Evolutionary conservation across 441 rosid genomes (phyloP).

Genomic region (Flueggea neowawraea): DNA sequence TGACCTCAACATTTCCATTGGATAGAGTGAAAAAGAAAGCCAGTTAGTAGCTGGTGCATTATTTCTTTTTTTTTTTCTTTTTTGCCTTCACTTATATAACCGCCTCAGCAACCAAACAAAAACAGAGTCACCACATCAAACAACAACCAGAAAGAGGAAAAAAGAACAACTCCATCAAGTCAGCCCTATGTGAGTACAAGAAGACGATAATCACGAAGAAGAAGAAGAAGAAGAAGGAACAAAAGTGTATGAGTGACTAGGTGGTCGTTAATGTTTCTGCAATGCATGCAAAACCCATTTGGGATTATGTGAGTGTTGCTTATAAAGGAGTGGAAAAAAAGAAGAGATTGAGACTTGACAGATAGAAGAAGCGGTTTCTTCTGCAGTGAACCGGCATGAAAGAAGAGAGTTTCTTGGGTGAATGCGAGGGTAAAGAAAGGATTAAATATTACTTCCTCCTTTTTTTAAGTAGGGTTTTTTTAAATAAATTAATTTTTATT

Average conservation of each 20-base stretch:
- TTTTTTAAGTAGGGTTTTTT: no score
- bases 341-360: neutral
- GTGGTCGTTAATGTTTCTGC: neutral
- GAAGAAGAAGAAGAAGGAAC: no score
- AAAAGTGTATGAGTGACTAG: neutral
- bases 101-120: neutral
- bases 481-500: no score
- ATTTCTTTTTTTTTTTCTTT: constrained; percentile 5
- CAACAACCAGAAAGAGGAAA: no score
- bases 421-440: neutral
- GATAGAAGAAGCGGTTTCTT: neutral
- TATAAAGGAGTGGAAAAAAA: no score
- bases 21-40: constrained; percentile 91
- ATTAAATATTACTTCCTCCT: no score
- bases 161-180: no score
- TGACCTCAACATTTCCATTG: constrained; percentile 92
- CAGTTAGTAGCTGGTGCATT: constrained; percentile 83
- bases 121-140: no score
- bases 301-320: neutral
- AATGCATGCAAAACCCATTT: constrained; percentile 32
- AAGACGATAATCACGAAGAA: constrained; percentile 24
- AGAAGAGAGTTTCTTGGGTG: neutral
- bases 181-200: no score
- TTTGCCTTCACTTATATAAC: constrained; percentile 11
- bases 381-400: constrained; percentile 1